Base-by-base conservation (phyloP, 495 filamentous ascomycete species). In the Usnea hakonensis region DNA sequence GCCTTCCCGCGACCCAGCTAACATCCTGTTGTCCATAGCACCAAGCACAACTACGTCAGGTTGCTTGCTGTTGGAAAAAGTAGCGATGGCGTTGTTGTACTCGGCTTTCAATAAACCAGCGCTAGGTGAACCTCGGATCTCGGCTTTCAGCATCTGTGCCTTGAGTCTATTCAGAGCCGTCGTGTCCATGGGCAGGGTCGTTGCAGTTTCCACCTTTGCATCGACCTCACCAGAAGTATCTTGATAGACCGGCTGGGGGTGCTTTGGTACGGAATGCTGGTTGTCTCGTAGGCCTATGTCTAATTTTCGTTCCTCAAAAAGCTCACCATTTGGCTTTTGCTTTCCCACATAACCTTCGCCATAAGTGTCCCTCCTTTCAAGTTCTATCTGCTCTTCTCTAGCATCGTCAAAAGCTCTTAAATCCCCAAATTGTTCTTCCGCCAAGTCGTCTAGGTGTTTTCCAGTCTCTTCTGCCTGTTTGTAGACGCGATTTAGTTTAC, bases 101-200 rank as follows among this genome's bases (percentile, higher is more conserved):
- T 91, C 85, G 36, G 81, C 81, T 70, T 99, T 91, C n/a, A 99
- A 81, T 65, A 87, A 79, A 3, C 82, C 82, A 9, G 84, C 88
- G 66, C 95, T 83, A 0, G 90, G 77, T 0, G 89, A 81, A 21
- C 85, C 83, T 64, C 82, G 87, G 11, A 97, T 75, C 71, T 95
- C 95, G 19, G 94, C 94, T 70, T 92, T 96, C 87, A 97, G 88
- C 75, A 96, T 83, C 70, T 92, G 86, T 1, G 94, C 95, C 65
- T 91, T 92, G 62, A 97, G 79, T 64, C 87, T 85, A 70, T 99
- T 99, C 65, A 99, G 77, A 2, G 85, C 79, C 2, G 90, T 93
- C 66, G 87, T 81, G 68, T 94, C 86, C 32, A 95, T 72, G 36
- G 74, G 74, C 35, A 76, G 68, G 1, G 80, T 81, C 6, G 72